A percentile compares a stretch with the other conserved stretches of the same genome.
These are phyloP conservation scores for Suillus weaverae DNA, from an alignment of 768 basidiomycete species.

Conservation along the genomic window DNA sequence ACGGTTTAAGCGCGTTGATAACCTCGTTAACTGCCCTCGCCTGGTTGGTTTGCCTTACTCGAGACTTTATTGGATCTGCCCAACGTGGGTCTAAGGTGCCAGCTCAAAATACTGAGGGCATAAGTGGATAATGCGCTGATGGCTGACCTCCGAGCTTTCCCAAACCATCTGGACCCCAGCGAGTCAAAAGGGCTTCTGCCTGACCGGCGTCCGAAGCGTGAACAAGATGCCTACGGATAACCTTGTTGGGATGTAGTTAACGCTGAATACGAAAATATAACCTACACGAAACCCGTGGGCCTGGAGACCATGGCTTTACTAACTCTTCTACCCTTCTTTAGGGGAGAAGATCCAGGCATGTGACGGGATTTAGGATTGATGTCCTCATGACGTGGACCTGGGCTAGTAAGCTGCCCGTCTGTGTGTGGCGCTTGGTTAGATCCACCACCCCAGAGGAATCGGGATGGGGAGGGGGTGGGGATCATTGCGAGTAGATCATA, in stretches of 20 bases:
- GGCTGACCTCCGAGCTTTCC: slow-evolving; percentile 83
- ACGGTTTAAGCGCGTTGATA: slow-evolving; percentile 66
- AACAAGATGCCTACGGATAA: slow-evolving; percentile 67
- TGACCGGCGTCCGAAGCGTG: slow-evolving; percentile 92
- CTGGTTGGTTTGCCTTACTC: slow-evolving; percentile 64
- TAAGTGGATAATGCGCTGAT: slow-evolving; percentile 15
- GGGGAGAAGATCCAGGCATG: slow-evolving; percentile 27
- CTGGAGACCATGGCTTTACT: slow-evolving; percentile 89
- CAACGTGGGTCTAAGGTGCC: slow-evolving; percentile 71
- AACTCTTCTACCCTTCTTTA: slow-evolving; percentile 62
- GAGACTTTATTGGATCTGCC: slow-evolving; percentile 86
- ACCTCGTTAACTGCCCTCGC: slow-evolving; percentile 77
- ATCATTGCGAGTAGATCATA: slow-evolving; percentile 83
- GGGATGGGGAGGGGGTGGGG: slow-evolving; percentile 66
- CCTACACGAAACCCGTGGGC: slow-evolving; percentile 84
- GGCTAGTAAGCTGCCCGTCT: slow-evolving; percentile 41
- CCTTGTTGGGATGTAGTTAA: slow-evolving; percentile 20
- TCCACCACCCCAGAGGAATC: slow-evolving; percentile 54
- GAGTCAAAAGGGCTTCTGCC: slow-evolving; percentile 78
- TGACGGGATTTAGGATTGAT: slow-evolving; percentile 28
- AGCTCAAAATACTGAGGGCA: slow-evolving; percentile 22
- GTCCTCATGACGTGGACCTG: slow-evolving; percentile 72
- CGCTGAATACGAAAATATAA: slow-evolving; percentile 23
- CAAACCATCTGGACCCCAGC: slow-evolving; percentile 87
- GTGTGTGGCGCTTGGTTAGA: slow-evolving; percentile 35